Evolutionary conservation across 148 eudicot species (phyloP), one percentile per base, ranked within the genome.

Genomic region (Beta vulgaris): DNA sequence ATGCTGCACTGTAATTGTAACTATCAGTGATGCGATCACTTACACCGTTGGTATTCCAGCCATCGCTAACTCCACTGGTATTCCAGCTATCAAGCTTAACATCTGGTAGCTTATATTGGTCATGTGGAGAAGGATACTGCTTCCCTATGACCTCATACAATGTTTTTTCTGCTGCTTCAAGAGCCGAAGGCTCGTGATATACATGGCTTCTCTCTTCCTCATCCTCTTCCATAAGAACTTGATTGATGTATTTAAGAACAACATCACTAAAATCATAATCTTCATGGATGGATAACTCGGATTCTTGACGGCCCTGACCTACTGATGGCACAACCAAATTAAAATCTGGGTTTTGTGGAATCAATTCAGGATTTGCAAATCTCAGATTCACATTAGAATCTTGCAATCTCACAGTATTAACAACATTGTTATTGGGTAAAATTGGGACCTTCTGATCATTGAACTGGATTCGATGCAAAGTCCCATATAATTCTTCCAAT

Each of bases 211-310:
- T 90, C 72, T 87, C 95, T 54, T 85, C 88, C 81, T 68, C 89
- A 32, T 90, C 89, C 69, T 90, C 95, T 81, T 88, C 95, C 90
- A 88, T 87, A 29, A 90, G 91, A 79, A 90, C 83, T 83, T 85
- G 83, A 71, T 72, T 85, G 48, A 90, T 90, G 76, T 88, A 88
- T 82, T 85, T 87, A 11, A 88, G 88, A 70, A 90, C 88, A 49
- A 59, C 83, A 79, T 88, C 91, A 78, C 82, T 87, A 61, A 90
- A 87, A 61, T 90, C 91, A 69, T 55, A 84, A 68, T 85, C 95
- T 28, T 90, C 95, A 29, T 82, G 74, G 4, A 76, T 63, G 57
- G 83, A 79, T 43, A 54, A 67, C 37, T 78, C 84, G 6, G 12
- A 53, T 10, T 58, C n/a, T n/a, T n/a, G n/a, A n/a, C n/a, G n/a